These are phyloP conservation scores for Ananas comosus DNA, from an alignment of 176 grass and related monocot species.

Conservation along the genomic window DNA sequence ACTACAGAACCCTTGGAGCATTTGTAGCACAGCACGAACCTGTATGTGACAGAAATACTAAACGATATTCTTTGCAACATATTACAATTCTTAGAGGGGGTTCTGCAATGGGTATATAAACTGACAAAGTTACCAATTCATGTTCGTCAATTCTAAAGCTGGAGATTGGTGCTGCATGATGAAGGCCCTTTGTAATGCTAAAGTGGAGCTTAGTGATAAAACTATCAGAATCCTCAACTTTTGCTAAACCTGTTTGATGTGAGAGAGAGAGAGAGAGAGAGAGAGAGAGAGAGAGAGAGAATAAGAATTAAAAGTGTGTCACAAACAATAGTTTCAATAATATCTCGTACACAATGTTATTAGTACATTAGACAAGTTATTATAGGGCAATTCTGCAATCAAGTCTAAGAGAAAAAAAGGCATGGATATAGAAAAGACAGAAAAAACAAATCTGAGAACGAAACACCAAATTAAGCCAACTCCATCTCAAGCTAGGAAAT, in stretches of 20 bases:
- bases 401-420: no score
- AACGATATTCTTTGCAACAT: not conserved
- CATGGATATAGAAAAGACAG: no score
- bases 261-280: not conserved
- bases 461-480: no score
- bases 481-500: no score
- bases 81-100: not conserved
- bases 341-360: no score
- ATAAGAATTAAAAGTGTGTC: no score
- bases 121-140: conserved; percentile 48
- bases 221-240: conserved; percentile 27
- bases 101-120: not conserved
- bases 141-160: conserved; percentile 46
- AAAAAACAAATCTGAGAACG: not conserved
- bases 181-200: conserved; percentile 62
- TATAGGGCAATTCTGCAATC: no score
- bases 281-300: not conserved
- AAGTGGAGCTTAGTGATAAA: conserved; percentile 68
- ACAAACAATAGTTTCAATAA: no score
- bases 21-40: conserved; percentile 62
- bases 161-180: conserved; percentile 43
- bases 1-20: conserved; percentile 66
- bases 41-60: conserved; percentile 11
- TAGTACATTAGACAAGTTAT: no score
- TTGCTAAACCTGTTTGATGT: conserved; percentile 7